phyloP scores from a whole-genome alignment of 2,329 filamentous ascomycete species.

The Epichloe gansuensis region DNA sequence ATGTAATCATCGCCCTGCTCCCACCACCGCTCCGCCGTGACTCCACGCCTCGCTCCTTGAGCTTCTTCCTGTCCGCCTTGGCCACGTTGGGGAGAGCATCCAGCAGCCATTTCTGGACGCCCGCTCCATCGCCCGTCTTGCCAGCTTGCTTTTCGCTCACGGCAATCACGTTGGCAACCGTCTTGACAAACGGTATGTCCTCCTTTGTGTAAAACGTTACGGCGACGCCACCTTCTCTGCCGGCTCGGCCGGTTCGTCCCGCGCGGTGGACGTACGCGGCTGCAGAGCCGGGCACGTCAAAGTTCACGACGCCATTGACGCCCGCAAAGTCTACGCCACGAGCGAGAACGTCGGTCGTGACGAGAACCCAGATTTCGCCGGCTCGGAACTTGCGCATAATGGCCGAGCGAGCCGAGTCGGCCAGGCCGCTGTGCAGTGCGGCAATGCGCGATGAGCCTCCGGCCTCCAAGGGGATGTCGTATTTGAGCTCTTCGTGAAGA shows the following conservation, averaged over 20 bases:
- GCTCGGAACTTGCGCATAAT: constrained; percentile 86
- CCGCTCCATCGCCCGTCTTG: constrained; percentile 38
- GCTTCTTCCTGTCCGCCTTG: constrained; percentile 71
- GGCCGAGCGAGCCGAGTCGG: constrained; percentile 58
- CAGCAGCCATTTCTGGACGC: constrained; percentile 74
- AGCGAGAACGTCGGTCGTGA: constrained; percentile 87
- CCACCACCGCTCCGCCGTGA: constrained; percentile 38
- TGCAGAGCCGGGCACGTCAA: constrained; percentile 85
- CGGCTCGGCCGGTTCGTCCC: constrained; percentile 80
- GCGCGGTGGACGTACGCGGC: constrained; percentile 90
- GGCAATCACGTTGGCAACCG: constrained; percentile 84
- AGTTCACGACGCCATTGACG: constrained; percentile 93
- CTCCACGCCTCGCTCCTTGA: constrained; percentile 75
- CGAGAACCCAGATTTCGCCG: constrained; percentile 90
- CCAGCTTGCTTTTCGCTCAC: constrained; percentile 63
- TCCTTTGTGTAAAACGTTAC: constrained; percentile 95
- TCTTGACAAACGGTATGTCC: constrained; percentile 79
- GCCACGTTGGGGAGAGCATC: constrained; percentile 73
- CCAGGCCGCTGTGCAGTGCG: constrained; percentile 78
- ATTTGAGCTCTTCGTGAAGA: constrained; percentile 78
- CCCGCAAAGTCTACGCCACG: constrained; percentile 91
- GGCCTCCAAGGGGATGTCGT: constrained; percentile 83
- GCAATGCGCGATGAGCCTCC: constrained; percentile 77
- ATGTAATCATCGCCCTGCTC: constrained; percentile 57
- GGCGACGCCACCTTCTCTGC: constrained; percentile 74